These are phyloP conservation scores for Lactarius psammicola DNA, from an alignment of 768 basidiomycete genomes.

Conservation along the genomic window DNA sequence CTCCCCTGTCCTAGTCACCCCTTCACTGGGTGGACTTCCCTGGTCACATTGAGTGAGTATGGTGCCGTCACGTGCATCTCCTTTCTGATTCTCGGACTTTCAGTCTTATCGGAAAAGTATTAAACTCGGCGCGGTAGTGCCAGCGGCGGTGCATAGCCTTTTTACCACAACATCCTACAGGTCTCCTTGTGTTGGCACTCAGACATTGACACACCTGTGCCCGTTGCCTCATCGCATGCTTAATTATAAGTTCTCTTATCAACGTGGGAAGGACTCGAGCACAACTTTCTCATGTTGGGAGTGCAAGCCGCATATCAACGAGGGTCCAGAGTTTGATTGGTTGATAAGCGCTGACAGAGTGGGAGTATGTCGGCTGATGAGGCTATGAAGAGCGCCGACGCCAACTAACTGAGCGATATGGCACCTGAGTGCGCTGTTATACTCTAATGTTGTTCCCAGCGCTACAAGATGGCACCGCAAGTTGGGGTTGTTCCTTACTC, in stretches of 20 bases:
- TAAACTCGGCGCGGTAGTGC: conserved; percentile 31
- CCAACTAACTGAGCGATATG: no score
- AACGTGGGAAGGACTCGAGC: background rate
- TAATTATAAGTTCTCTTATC: background rate
- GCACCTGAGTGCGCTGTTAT: no score
- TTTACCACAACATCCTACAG: background rate
- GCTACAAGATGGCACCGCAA: no score
- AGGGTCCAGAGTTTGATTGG: background rate
- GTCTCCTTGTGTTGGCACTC: background rate
- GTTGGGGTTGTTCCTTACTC: no score
- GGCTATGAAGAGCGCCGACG: background rate
- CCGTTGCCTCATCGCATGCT: no score
- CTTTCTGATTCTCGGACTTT: conserved; percentile 23
- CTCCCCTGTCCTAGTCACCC: conserved; percentile 62
- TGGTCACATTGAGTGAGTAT: conserved; percentile 80
- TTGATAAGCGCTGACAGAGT: background rate
- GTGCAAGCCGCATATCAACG: background rate
- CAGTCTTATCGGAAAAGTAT: conserved; percentile 72
- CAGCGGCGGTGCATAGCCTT: background rate
- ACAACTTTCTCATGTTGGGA: background rate
- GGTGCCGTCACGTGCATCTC: background rate
- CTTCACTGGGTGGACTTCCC: conserved; percentile 96
- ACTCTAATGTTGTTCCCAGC: no score
- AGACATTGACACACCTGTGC: background rate
- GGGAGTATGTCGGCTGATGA: background rate